Percentiles rank a stretch among this genome's conserved stretches.
These are phyloP conservation scores for Wickerhamomyces ciferrii DNA, from an alignment of 805 yeast species.

Conservation along the genomic window DNA sequence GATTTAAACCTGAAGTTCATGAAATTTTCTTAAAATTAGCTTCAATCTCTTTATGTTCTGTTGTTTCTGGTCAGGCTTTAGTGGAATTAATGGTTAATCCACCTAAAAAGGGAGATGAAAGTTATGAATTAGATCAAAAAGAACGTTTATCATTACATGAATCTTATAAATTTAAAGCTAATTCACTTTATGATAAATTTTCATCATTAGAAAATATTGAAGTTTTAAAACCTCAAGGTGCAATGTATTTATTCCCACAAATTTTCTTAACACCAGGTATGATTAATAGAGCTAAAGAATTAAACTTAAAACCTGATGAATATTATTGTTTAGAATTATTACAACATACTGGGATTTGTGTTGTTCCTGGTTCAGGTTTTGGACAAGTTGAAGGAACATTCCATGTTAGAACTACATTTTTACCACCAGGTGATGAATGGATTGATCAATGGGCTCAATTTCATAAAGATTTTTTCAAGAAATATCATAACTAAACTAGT, in stretches of 20 bases:
- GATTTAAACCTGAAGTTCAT: slow-evolving; percentile 65
- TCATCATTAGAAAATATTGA: slow-evolving; percentile 70
- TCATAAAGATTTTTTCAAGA: slow-evolving; percentile 65
- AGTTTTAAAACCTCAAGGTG: slow-evolving; percentile 92
- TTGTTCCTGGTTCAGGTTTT: slow-evolving; percentile 96
- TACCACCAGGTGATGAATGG: slow-evolving; percentile 94
- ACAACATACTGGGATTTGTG: slow-evolving; percentile 90
- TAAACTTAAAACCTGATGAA: slow-evolving; percentile 69
- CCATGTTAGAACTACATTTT: slow-evolving; percentile 93
- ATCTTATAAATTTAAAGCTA: slow-evolving; percentile 61
- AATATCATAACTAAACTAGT: slow-evolving; percentile 41
- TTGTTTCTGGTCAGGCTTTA: slow-evolving; percentile 90
- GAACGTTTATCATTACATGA: slow-evolving; percentile 62
- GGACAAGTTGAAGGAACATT: slow-evolving; percentile 88
- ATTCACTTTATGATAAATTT: slow-evolving; percentile 64
- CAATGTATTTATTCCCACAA: slow-evolving; percentile 94
- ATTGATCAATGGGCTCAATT: slow-evolving; percentile 72
- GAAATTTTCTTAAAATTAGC: slow-evolving; percentile 79
- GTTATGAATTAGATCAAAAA: slow-evolving; percentile 57
- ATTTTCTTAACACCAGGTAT: slow-evolving; percentile 63
- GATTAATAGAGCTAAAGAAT: slow-evolving; percentile 50
- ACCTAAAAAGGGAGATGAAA: slow-evolving; percentile 72
- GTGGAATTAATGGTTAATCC: slow-evolving; percentile 93
- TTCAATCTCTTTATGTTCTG: slow-evolving; percentile 89
- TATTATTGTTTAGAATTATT: slow-evolving; percentile 81